Conservation (phyloP, 352 stramenopile genomes). For the Globisporangium nagaii region DNA sequence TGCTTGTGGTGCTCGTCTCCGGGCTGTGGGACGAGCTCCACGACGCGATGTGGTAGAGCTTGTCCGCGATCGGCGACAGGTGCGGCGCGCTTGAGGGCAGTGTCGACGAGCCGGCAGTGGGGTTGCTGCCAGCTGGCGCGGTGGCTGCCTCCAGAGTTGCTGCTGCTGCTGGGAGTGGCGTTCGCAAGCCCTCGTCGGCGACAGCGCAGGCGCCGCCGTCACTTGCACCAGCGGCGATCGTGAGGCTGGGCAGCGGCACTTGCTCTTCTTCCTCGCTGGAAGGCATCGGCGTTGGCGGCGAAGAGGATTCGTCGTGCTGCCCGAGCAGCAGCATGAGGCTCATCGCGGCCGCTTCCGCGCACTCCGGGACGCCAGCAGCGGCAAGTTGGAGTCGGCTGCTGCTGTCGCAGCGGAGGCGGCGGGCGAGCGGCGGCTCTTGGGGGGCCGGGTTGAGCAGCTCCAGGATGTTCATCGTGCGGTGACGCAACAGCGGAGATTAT, state of each 20-base stretch:
- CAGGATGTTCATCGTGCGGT: conserved; percentile 19
- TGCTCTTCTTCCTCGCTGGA: too few relatives aligned
- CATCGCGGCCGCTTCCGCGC: neutral
- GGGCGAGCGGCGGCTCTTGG: conserved; percentile 1
- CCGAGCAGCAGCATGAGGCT: conserved; percentile 12
- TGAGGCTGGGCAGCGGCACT: neutral
- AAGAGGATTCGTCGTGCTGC: too few relatives aligned
- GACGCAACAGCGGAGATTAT: too few relatives aligned
- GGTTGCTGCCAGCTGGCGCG: neutral
- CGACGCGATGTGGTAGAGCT: neutral
- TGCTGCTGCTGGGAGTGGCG: neutral
- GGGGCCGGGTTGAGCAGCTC: conserved; percentile 25
- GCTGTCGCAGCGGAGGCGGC: too few relatives aligned
- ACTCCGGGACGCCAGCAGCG: neutral
- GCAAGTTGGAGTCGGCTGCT: conserved; percentile 1
- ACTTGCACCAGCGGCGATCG: neutral
- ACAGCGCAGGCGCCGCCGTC: neutral
- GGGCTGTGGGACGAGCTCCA: neutral
- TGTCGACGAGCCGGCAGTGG: neutral
- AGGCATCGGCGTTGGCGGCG: too few relatives aligned
- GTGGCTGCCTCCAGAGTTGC: neutral
- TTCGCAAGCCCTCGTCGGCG: neutral
- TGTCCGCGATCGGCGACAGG: conserved; percentile 8
- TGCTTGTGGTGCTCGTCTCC: neutral
- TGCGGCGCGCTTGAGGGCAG: neutral